Conservation (phyloP, 2,329 filamentous ascomycete genomes). For the Trichoderma sp. region DNA sequence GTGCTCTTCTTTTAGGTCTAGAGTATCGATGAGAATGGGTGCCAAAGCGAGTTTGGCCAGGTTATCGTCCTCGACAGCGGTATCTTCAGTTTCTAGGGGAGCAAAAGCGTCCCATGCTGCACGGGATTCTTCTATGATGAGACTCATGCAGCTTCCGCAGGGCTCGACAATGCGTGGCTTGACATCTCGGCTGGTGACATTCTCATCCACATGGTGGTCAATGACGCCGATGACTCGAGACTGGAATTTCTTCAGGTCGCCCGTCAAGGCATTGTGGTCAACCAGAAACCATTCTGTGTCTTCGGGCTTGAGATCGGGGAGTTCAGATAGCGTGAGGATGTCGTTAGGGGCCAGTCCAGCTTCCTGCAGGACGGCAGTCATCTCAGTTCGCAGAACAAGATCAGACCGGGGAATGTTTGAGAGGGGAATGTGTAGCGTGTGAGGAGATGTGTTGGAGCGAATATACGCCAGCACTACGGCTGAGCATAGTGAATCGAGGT, state of each 20-base stretch:
- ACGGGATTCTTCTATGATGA: constrained; percentile 61
- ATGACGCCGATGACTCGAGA: constrained; percentile 61
- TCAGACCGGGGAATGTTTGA: constrained; percentile 68
- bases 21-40: constrained; percentile 71
- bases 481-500: constrained; percentile 77
- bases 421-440: constrained; percentile 65
- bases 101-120: constrained; percentile 56
- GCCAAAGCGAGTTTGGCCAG: constrained; percentile 66
- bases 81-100: constrained; percentile 26
- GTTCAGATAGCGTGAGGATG: constrained; percentile 60
- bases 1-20: constrained; percentile 57
- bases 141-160: constrained; percentile 69
- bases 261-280: constrained; percentile 74
- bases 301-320: constrained; percentile 47
- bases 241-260: constrained; percentile 53
- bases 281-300: constrained; percentile 70
- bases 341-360: constrained; percentile 59
- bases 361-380: constrained; percentile 60
- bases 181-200: constrained; percentile 44
- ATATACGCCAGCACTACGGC: constrained; percentile 73
- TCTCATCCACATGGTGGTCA: constrained; percentile 78
- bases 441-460: constrained; percentile 55
- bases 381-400: constrained; percentile 69
- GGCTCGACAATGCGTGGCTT: constrained; percentile 61
- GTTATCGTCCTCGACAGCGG: constrained; percentile 47